Evolutionary conservation across 768 basidiomycete species (phyloP), one percentile per base, ranked within the genome.

Genomic region (Leccinellum luteum): DNA sequence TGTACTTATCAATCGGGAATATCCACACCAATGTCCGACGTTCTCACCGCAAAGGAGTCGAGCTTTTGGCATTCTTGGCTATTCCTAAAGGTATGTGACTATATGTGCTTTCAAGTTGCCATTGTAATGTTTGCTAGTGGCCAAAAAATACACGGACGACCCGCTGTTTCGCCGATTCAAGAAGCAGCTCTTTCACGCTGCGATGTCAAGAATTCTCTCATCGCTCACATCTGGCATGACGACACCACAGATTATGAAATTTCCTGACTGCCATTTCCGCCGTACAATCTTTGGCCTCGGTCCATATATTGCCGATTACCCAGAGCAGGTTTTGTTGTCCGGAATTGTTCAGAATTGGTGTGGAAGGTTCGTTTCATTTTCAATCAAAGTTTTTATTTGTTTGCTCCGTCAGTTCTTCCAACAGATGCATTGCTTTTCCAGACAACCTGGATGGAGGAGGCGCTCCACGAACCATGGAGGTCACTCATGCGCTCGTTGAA

Each of bases 11-110:
- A 1, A 60, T 66, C 17, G 63, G 61, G 2, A 66, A 66, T 34
- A 34, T 62, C 27, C 50, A 56, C 49, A 64, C 60, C 35, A 60
- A 58, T n/a, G 38, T 60, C 43, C 21, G 25, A n/a, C 19, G 21
- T 15, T 54, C 57, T 9, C 63, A 64, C 28, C 14, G 5, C 5
- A 34, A 34, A 32, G 21, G 44, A 9, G 58, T 66, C 2, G 48
- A 68, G 3, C 47, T 64, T 2, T 27, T 64, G 4, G 64, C 48
- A 0, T 76, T 74, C 52, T 57, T 74, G 5, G 60, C 70, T 1
- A 69, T 75, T 23, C 66, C 70, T 8, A 72, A 73, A 60, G 47
- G 69, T 47, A 4, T 1, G 28, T 12, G 4, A 23, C 21, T 12
- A 23, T 45, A 9, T 28, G 12, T 15, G 13, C 25, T 12, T 25